Evolutionary conservation across 2,329 filamentous ascomycete species (phyloP), one percentile per base, ranked within the genome.

Genomic region (Aspergillus fijiensis): DNA sequence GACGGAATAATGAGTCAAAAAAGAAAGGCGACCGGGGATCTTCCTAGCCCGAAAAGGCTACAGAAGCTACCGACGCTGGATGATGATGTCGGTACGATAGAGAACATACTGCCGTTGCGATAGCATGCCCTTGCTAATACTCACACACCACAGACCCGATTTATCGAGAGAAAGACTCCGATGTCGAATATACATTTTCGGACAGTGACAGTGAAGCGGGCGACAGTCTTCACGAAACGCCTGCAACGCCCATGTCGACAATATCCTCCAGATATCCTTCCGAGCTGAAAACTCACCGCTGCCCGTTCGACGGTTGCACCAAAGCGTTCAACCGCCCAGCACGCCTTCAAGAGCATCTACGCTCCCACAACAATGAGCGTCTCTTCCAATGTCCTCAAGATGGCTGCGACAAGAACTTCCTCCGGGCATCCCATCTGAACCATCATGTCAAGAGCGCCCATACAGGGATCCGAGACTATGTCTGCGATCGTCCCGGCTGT

Each of bases 281-380:
- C 48, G 90, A 86, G 72, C 82, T 87, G 60, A 96, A 96, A 80
- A 92, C 86, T 5, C 88, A 92, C 64, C 79, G 81, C 57, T 97
- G 94, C 77, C 87, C 89, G 0, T 88, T 86, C 73, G 84, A 88
- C 11, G 85, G 82, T 64, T 98, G 94, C 72, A 78, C 80, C 60
- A 96, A 96, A 77, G 87, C 88, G 6, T 98, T 95, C 81, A 96
- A 96, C 74, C 88, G 94, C 3, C 92, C 92, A 0, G 89, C 89
- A 35, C 87, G 91, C 29, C 82, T 97, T 4, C 83, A 89, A 61
- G 87, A 91, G 60, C 94, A 98, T 70, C 78, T 94, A 25, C 85
- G 92, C 64, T 92, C 90, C 1, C 94, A 98, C 74, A 94, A 87
- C 56, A 92, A 94, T 67, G 90, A 94, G 67, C 87, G 93, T 1